Percentiles rank a stretch among this genome's conserved stretches.
These are phyloP conservation scores for Drechslerella stenobrocha DNA, from an alignment of 2,329 filamentous ascomycete species.

Conservation along the genomic window DNA sequence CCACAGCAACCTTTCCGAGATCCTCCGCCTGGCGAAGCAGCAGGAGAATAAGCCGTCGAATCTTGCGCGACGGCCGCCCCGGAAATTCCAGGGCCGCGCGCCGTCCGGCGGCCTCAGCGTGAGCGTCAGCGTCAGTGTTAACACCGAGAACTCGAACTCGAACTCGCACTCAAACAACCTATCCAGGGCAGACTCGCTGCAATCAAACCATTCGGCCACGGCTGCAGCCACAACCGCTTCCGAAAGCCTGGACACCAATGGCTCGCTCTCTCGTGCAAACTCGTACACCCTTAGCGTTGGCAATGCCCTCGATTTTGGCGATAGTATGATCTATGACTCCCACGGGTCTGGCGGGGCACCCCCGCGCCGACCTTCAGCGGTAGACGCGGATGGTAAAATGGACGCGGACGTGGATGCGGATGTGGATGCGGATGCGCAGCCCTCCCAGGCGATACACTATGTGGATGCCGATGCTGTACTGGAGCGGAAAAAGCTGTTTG, in stretches of 20 bases:
- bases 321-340: constrained; percentile 46
- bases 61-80: constrained; percentile 9
- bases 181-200: constrained; percentile 28
- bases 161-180: no score
- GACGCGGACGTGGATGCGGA: no score
- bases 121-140: constrained; percentile 10
- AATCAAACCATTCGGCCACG: constrained; percentile 24
- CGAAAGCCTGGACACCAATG: constrained; percentile 9
- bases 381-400: no score
- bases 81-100: constrained; percentile 39
- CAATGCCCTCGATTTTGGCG: constrained; percentile 37
- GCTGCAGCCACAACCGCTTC: neutral
- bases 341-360: constrained; percentile 19
- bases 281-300: constrained; percentile 17
- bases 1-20: constrained; percentile 40
- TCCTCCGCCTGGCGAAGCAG: constrained; percentile 33
- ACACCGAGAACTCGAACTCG: neutral
- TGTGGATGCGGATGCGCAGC: constrained; percentile 11
- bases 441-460: constrained; percentile 44
- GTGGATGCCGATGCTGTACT: constrained; percentile 36
- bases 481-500: constrained; percentile 44
- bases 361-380: no score
- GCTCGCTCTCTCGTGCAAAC: constrained; percentile 22
- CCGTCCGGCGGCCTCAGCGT: constrained; percentile 10
- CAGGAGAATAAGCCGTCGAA: constrained; percentile 31